phyloP scores from a whole-genome alignment of 306 rosid species.

The Corylus heterophylla region DNA sequence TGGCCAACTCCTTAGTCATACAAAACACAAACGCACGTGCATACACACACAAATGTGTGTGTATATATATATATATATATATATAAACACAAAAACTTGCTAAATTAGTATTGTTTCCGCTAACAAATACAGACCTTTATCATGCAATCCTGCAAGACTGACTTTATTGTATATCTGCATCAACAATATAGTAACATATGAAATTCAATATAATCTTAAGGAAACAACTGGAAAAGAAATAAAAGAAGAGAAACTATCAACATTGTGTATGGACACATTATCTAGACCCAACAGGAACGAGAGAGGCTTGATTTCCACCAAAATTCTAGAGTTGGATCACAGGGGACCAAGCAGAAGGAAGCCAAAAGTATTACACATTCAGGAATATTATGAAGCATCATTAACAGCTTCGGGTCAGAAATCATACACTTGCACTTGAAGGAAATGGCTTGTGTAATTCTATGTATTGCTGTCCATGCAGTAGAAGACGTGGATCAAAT shows the following conservation, averaged over 20 bases:
- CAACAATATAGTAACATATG: constrained; percentile 25
- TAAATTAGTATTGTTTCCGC: constrained; percentile 24
- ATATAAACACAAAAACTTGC: constrained; percentile 19
- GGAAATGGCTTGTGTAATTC: constrained; percentile 84
- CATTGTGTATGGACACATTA: background rate
- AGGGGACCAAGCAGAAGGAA: constrained; percentile 18
- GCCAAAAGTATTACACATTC: constrained; percentile 15
- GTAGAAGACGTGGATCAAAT: constrained; percentile 80
- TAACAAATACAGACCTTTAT: constrained; percentile 65
- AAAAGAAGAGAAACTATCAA: background rate
- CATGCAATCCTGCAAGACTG: constrained; percentile 89
- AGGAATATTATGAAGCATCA: constrained; percentile 12
- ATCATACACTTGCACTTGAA: constrained; percentile 69
- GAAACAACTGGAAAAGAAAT: constrained; percentile 15
- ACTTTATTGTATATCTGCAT: constrained; percentile 64
- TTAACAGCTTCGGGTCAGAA: constrained; percentile 30
- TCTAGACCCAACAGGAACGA: background rate
- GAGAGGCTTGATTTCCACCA: background rate
- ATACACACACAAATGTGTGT: background rate
- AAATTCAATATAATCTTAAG: constrained; percentile 20
- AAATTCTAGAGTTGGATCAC: background rate
- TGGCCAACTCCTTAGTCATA: background rate
- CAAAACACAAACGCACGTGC: background rate
- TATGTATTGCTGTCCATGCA: constrained; percentile 92
- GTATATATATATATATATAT: background rate